phyloP scores from a whole-genome alignment of 208 protist species.

The Blechomonas ayalai region DNA sequence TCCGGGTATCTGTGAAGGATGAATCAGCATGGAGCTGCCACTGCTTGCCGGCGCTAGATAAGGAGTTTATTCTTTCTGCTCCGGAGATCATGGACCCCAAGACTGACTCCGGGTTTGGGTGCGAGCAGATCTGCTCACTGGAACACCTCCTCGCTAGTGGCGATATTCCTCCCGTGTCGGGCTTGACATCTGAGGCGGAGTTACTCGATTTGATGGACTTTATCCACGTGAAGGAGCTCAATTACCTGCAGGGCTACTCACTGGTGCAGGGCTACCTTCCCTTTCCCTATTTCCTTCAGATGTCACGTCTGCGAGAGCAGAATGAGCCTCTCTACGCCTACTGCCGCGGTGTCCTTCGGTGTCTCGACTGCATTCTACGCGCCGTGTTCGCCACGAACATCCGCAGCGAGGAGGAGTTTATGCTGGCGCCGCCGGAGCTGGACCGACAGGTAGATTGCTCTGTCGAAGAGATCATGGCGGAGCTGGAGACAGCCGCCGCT shows the following conservation, averaged over 20 bases:
- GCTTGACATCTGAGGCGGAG: conserved; percentile 18
- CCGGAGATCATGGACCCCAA: conserved; percentile 85
- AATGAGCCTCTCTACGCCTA: conserved; percentile 54
- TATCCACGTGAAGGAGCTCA: conserved; percentile 58
- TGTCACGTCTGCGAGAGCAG: conserved; percentile 52
- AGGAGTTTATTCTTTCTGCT: conserved; percentile 69
- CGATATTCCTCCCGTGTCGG: conserved; percentile 43
- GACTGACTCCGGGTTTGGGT: conserved; percentile 73
- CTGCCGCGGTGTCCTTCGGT: conserved; percentile 61
- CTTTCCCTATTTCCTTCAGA: conserved; percentile 70
- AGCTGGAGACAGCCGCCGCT: conserved; percentile 46
- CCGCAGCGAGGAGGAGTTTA: conserved; percentile 82
- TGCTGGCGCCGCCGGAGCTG: conserved; percentile 45
- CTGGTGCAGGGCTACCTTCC: conserved; percentile 59
- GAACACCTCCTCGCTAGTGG: conserved; percentile 24
- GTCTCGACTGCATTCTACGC: conserved; percentile 44
- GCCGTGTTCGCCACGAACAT: conserved; percentile 63
- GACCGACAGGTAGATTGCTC: conserved; percentile 32
- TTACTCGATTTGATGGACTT: conserved; percentile 75
- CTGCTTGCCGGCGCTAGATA: conserved; percentile 47
- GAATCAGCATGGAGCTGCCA: conserved; percentile 53
- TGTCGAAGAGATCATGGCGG: conserved; percentile 52
- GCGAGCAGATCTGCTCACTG: conserved; percentile 39
- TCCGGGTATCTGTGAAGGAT: conserved; percentile 23
- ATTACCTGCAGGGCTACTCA: conserved; percentile 60